Evolutionary conservation across 1,284 basidiomycete genomes (phyloP), one percentile per base, ranked within the genome.

Genomic region (Wallemia ichthyophaga): DNA sequence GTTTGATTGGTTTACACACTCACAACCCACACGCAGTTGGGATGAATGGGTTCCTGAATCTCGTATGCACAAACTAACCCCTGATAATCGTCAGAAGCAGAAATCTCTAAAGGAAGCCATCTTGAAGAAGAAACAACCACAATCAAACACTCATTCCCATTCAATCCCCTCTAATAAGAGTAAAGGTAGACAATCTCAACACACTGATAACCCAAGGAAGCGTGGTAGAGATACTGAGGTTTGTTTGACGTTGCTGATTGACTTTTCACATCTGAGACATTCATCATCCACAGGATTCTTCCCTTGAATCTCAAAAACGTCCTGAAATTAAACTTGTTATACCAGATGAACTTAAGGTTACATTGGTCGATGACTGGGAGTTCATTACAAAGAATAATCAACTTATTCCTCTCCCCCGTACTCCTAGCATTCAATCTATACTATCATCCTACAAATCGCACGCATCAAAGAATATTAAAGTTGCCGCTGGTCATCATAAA

Each of bases 361-460:
- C 85, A 61, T 75, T 99, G 17, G 91, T 98, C 0, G 91, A 98
- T 66, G 94, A 98, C 66, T 98, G 92, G 92, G 92, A 98, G 71
- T 80, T 82, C 19, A 80, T 98, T 53, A 98, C 92, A 59, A 96
- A 95, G 73, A 86, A 91, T 67, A 81, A 80, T 66, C 83, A 85
- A 76, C 76, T 95, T 28, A 85, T 96, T 1, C 75, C 82, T 0
- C 72, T 98, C 3, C 89, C 92, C 2, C 77, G 89, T 33, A 76
- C 71, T 32, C 91, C 89, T 0, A 85, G 1, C 32, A 15, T 57
- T 9, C 25, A 17, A 48, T 58, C 33, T 31, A 27, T 57, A 48
- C 58, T 37, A 61, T 58, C 25, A n/a, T 25, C 25, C 32, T 28
- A 27, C 26, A 7, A 11, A 37, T 5, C n/a, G 25, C 27, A 26